phyloP scores from a whole-genome alignment of 306 rosid genomes.

The Begonia peltatifolia region DNA sequence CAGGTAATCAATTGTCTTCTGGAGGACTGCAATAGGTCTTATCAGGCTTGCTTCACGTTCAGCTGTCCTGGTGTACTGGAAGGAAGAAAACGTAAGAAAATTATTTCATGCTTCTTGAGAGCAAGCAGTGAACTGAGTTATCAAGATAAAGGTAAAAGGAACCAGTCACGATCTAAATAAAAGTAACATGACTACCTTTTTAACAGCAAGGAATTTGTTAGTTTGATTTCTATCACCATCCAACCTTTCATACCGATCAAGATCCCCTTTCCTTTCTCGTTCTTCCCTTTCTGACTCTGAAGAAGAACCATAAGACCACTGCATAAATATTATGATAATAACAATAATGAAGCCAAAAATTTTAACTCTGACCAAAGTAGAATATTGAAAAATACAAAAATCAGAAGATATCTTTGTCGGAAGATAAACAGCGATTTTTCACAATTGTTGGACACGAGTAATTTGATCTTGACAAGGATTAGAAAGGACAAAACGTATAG shows the following conservation, averaged over 20 bases:
- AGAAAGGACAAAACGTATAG: too few species aligned
- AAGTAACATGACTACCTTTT: slow-evolving; percentile 47
- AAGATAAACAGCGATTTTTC: too few species aligned
- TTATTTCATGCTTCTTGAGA: too few species aligned
- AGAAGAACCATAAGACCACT: slow-evolving; percentile 5
- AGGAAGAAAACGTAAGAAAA: slow-evolving; percentile 3
- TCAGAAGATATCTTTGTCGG: too few species aligned
- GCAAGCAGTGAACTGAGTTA: not conserved
- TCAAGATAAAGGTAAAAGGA: not conserved
- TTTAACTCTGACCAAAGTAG: not conserved
- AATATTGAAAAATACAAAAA: not conserved
- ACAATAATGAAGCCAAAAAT: not conserved
- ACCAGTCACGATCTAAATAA: not conserved
- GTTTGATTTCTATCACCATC: slow-evolving; percentile 93
- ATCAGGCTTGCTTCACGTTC: slow-evolving; percentile 92
- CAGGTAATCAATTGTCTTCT: slow-evolving; percentile 63
- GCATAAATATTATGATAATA: not conserved
- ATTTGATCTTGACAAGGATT: too few species aligned
- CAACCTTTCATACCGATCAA: slow-evolving; percentile 81
- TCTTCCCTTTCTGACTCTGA: slow-evolving; percentile 86
- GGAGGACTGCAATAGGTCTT: slow-evolving; percentile 82
- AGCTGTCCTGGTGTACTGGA: slow-evolving; percentile 91
- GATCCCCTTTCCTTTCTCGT: slow-evolving; percentile 98
- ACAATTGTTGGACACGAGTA: too few species aligned
- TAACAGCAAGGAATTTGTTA: slow-evolving; percentile 69